Base-by-base conservation (phyloP, 73 alveolate species). In the Stentor roeselii region DNA sequence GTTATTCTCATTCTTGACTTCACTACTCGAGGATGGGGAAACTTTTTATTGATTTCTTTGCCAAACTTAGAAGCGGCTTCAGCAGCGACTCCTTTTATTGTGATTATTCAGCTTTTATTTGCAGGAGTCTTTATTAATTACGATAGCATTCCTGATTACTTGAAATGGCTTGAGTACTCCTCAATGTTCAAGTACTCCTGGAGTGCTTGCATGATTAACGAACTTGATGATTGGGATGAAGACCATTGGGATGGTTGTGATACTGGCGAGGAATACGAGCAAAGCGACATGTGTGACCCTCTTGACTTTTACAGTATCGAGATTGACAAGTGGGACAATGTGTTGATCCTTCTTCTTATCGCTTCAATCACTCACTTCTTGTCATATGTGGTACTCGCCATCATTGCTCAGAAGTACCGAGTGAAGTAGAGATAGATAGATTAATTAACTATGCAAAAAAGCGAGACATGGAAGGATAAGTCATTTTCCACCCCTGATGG, bases 181-280 rank as follows among this genome's bases (percentile, higher is more conserved):
- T 80, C 95, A 3, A 34, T 86, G 61, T 89, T 89, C 86, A 89
- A 89, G 75, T 89, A 86, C 83, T 88, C 88, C 0, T 89, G 74
- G 74, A 31, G 27, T 21, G 74, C 74, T 58, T n/a, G 35, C 15
- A 58, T 58, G 74, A 58, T 58, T 31, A 58, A 58, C 27, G 74
- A 58, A 31, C 27, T 58, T 31, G 27, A 58, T 58, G 27, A n/a
- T 2, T 58, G 15, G 15, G 80, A 67, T 32, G 74, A 58, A 21
- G 35, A 31, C 15, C 15, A n/a, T 21, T 21, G 27, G 27, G 15
- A 31, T 2, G 74, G 74, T 21, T n/a, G 27, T 58, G 74, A 58
- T 2, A n/a, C 74, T 0, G 34, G 21, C 21, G n/a, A n/a, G n/a
- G n/a, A n/a, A n/a, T n/a, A n/a, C n/a, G n/a, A n/a, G n/a, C n/a